Evolutionary conservation across 2,329 filamentous ascomycete species (phyloP), one percentile per base, ranked within the genome.

Genomic region (Fusarium sp.): DNA sequence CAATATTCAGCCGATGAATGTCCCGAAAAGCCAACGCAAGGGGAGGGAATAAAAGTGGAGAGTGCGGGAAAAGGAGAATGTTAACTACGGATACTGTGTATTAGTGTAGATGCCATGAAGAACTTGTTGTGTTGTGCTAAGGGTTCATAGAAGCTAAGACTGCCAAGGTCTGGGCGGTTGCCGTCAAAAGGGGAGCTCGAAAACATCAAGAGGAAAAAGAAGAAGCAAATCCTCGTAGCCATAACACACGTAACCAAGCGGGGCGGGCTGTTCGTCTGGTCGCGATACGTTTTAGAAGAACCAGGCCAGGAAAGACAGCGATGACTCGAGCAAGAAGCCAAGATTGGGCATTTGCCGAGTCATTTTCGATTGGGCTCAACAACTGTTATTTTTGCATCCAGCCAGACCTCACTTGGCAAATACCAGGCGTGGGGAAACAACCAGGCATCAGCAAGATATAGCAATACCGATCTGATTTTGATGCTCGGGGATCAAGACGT

Each of bases 381-480:
- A n/a, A 25, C 36, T 45, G 46, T 15, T 33, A 43, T 64, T 56
- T 46, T 61, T 50, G 46, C 40, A 47, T 61, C 15, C 29, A 53
- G 21, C 23, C 17, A n/a, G 29, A 40, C 20, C 20, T 53, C 47
- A 35, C 58, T 63, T 52, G 58, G 51, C 40, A 27, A 51, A 55
- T 55, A 46, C 35, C 43, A 40, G n/a, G 27, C 37, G 56, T 33
- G 21, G 25, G n/a, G 36, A 36, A 42, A 20, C 8, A 25, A 18
- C 7, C 2, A 56, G 50, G 18, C 31, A 58, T 57, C 36, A 20
- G 14, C 33, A 33, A 42, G 47, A 53, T 39, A 43, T 49, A 40
- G 64, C 35, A 50, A 57, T 61, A 54, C 40, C 59, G 54, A 61
- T 49, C 43, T 36, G 51, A 49, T 51, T n/a, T 35, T 36, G 64